Base-by-base conservation (phyloP, 805 yeast species). In the Zygoascus ofunaensis region DNA sequence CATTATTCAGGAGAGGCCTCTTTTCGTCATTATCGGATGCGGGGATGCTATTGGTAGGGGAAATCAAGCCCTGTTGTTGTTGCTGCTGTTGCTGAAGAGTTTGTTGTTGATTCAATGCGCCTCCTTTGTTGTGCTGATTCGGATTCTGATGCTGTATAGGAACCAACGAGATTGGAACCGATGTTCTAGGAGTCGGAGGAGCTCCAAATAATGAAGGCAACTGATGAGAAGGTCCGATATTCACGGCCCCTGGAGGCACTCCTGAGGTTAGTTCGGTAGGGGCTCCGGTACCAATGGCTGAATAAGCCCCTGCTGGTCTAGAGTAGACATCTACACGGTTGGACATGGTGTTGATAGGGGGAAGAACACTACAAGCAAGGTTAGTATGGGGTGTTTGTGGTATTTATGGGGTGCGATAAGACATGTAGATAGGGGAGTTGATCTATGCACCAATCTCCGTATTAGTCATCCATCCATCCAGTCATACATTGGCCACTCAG, bases 51-150 rank as follows among this genome's bases (percentile, higher is more conserved):
- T 10, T 4, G 12, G 41, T 4, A 17, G 22, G 15, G 15, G 43
- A 24, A 3, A 34, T 28, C 34, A 32, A 46, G 17, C 46, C 41
- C 5, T 17, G 40, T 35, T 40, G 49, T 37, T 44, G 48, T 7
- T 39, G 49, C 22, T 32, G 47, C 32, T 18, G 49, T 24, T 39
- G 45, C 37, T n/a, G 46, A 4, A 19, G 41, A 10, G 19, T 33
- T 33, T 24, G 14, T 5, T 10, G 37, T 15, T 20, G 37, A n/a
- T 15, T 42, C 41, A 28, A n/a, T n/a, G n/a, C n/a, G n/a, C n/a
- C n/a, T n/a, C n/a, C 39, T 21, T 41, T 19, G 15, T 37, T 17
- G 35, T 18, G 42, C 12, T 17, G 34, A 5, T 32, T 20, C 17
- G 32, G 37, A 12, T 30, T 35, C 18, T 28, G 30, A 15, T 23